phyloP scores from a whole-genome alignment of 371 early-diverging fungal genomes.

The Vairimorpha apis region DNA sequence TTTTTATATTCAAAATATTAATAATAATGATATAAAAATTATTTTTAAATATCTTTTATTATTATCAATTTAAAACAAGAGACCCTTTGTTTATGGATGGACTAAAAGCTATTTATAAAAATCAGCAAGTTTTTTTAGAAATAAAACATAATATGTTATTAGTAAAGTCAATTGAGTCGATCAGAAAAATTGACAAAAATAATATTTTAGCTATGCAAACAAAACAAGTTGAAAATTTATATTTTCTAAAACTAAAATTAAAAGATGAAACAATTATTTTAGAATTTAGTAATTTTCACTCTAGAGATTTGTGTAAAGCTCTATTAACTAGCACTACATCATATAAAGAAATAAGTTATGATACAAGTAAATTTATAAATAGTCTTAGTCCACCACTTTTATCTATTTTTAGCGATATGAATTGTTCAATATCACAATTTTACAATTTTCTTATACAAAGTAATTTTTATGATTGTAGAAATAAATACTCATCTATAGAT shows the following conservation, averaged over 20 bases:
- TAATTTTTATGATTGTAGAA: slow-evolving; percentile 40
- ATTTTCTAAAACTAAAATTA: slow-evolving; percentile 14
- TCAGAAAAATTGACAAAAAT: not conserved
- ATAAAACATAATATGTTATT: slow-evolving; percentile 13
- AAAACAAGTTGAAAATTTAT: slow-evolving; percentile 5
- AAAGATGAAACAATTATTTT: not conserved
- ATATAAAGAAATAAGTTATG: slow-evolving; percentile 8
- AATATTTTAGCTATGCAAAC: slow-evolving; percentile 24
- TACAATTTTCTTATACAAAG: slow-evolving; percentile 29
- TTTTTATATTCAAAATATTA: no score
- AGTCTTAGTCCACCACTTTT: slow-evolving; percentile 9
- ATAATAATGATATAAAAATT: no score
- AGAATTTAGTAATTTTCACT: slow-evolving; percentile 1
- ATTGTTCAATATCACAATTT: slow-evolving; percentile 34
- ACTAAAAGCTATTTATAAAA: slow-evolving; percentile 11
- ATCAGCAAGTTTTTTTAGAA: slow-evolving; percentile 26
- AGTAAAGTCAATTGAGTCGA: not conserved
- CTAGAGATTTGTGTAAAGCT: slow-evolving; percentile 23
- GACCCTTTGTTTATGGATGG: slow-evolving; percentile 4
- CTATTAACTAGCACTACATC: not conserved
- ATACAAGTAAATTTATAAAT: not conserved
- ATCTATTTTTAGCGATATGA: slow-evolving; percentile 33
- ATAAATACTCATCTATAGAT: slow-evolving; percentile 33
- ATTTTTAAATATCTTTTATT: no score
- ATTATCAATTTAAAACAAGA: no score